Percentiles rank a stretch among this genome's conserved stretches.
Conservation (phyloP, 768 basidiomycete species). For the Pleurotus djamor region DNA sequence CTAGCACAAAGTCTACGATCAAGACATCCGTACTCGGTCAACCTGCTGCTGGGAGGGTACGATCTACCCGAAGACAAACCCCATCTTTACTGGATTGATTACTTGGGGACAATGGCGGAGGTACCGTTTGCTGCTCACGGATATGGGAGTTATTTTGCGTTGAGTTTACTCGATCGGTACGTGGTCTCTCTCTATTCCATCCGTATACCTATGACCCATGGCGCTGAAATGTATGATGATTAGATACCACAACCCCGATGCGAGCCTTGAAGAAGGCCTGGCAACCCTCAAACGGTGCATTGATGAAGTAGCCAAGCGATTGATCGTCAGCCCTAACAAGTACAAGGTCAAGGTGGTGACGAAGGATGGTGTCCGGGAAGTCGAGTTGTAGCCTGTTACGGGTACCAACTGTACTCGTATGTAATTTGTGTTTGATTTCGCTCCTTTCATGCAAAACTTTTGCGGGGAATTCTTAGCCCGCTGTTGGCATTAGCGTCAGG, state of each 20-base stretch:
- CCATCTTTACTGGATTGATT: slow-evolving; percentile 94
- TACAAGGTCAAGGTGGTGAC: slow-evolving; percentile 93
- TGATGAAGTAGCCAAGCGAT: slow-evolving; percentile 80
- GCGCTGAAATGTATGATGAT: neutral
- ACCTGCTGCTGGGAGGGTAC: slow-evolving; percentile 90
- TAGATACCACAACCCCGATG: slow-evolving; percentile 91
- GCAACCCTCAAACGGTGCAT: slow-evolving; percentile 84
- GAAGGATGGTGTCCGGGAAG: slow-evolving; percentile 83
- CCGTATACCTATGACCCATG: neutral
- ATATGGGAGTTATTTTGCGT: slow-evolving; percentile 89
- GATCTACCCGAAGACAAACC: slow-evolving; percentile 75
- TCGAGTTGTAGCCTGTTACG: slow-evolving; percentile 52
- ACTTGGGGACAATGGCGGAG: slow-evolving; percentile 84
- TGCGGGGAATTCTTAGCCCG: too few species aligned
- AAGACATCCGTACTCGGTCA: slow-evolving; percentile 85
- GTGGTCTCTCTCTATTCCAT: slow-evolving; percentile 12
- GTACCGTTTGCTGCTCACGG: slow-evolving; percentile 96
- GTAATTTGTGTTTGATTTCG: too few species aligned
- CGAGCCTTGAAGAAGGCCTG: slow-evolving; percentile 81
- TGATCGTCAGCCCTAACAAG: slow-evolving; percentile 75
- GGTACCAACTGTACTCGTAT: too few species aligned
- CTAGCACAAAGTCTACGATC: slow-evolving; percentile 90
- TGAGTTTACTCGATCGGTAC: slow-evolving; percentile 89
- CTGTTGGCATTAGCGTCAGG: too few species aligned
- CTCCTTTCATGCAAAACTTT: too few species aligned